Percentiles rank a stretch among this genome's conserved stretches.
Evolutionary conservation across 2,329 filamentous ascomycete genomes (phyloP).

Genomic region (Stagonosporopsis rhizophila): DNA sequence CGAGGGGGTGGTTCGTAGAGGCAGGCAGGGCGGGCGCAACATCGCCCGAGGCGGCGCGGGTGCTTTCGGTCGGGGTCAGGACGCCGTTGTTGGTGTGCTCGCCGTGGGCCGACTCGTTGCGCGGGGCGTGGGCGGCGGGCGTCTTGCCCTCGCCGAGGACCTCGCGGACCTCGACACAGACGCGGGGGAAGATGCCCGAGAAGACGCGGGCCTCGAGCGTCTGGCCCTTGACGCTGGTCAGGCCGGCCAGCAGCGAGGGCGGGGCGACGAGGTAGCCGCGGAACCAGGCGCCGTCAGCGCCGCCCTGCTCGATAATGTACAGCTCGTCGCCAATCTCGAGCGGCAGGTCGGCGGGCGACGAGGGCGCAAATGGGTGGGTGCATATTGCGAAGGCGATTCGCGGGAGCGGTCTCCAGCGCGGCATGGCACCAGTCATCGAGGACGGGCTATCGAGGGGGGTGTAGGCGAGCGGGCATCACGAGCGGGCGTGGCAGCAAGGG

Average conservation of each 20-base stretch:
- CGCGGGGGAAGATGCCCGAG: constrained; percentile 95
- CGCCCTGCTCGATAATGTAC: constrained; percentile 97
- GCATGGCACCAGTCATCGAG: constrained; percentile 45
- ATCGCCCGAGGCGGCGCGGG: too few relatives aligned
- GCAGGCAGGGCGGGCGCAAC: constrained; percentile 22
- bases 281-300: constrained; percentile 84
- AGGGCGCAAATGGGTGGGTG: constrained; percentile 89
- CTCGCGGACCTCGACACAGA: constrained; percentile 93
- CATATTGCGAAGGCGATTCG: constrained; percentile 98
- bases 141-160: constrained; percentile 70
- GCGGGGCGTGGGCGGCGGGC: constrained; percentile 25
- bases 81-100: too few relatives aligned
- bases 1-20: constrained; percentile 29
- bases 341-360: constrained; percentile 86
- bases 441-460: constrained; percentile 39
- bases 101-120: too few relatives aligned
- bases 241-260: constrained; percentile 86
- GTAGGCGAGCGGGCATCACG: constrained; percentile 45
- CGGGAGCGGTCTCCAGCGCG: constrained; percentile 90
- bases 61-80: too few relatives aligned
- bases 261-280: constrained; percentile 95
- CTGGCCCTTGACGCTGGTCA: constrained; percentile 90
- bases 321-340: constrained; percentile 98
- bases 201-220: constrained; percentile 95
- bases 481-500: constrained; percentile 2